A percentile compares a stretch with the other conserved stretches of the same genome.
phyloP scores from a whole-genome alignment of 1,284 basidiomycete species.

The Thecaphora frezii region DNA sequence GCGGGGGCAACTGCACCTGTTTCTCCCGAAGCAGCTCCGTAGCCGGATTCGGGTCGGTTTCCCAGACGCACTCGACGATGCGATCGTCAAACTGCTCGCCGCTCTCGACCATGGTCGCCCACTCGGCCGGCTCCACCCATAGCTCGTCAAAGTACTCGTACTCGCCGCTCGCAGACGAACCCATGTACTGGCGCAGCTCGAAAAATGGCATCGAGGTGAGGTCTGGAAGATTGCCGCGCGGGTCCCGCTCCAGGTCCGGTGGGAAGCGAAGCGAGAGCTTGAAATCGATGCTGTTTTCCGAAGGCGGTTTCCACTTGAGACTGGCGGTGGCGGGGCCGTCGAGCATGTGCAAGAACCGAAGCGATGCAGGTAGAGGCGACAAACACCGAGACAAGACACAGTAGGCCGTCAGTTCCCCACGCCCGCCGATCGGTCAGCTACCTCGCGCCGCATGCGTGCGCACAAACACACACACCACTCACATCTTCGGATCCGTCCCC shows the following conservation, averaged over 20 bases:
- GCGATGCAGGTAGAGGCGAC: conserved; percentile 6
- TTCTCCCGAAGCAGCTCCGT: conserved; percentile 24
- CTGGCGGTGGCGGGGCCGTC: conserved; percentile 4
- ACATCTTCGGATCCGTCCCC: conserved; percentile 94
- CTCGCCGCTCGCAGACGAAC: conserved; percentile 34
- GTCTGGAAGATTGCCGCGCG: conserved; percentile 66
- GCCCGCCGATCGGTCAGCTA: too few species aligned
- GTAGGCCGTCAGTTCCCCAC: too few species aligned
- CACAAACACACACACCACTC: conserved; percentile 49
- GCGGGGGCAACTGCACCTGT: conserved; percentile 26
- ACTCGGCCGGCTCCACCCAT: conserved; percentile 83
- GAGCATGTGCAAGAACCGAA: neutral
- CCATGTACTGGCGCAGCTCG: conserved; percentile 71
- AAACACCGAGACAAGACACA: conserved; percentile 4
- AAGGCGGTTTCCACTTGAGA: conserved; percentile 95
- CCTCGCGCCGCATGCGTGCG: too few species aligned
- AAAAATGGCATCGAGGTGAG: conserved; percentile 83
- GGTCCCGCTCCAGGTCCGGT: conserved; percentile 60
- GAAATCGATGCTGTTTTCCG: conserved; percentile 97
- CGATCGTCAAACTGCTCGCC: conserved; percentile 89
- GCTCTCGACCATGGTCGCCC: conserved; percentile 84
- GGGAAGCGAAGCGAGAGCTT: conserved; percentile 91
- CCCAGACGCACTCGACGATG: conserved; percentile 90
- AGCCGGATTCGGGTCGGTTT: conserved; percentile 61
- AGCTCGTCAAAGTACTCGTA: conserved; percentile 88